Percentiles rank a stretch among this genome's conserved stretches.
These are phyloP conservation scores for Serendipita sp. DNA, from an alignment of 768 basidiomycete species.

Conservation along the genomic window DNA sequence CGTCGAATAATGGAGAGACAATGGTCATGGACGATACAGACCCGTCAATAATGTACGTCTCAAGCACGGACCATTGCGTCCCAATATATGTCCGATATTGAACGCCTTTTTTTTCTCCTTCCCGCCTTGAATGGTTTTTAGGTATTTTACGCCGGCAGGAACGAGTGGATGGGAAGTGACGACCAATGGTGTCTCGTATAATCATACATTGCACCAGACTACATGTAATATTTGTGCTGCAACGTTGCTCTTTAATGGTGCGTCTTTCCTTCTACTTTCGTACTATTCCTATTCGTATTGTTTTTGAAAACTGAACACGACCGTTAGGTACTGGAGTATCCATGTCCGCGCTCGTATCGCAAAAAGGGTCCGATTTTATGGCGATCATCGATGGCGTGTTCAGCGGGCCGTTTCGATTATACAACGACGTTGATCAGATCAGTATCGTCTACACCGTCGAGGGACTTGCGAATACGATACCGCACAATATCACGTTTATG, in stretches of 20 bases:
- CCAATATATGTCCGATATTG: too few species aligned
- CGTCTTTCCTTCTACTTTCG: background rate
- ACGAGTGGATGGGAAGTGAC: background rate
- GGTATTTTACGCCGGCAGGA: background rate
- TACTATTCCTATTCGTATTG: background rate
- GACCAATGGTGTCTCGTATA: background rate
- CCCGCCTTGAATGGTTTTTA: background rate
- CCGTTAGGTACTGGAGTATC: background rate
- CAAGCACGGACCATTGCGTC: background rate
- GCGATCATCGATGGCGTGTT: background rate
- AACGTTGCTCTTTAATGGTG: background rate
- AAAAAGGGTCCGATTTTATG: background rate
- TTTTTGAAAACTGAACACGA: too few species aligned
- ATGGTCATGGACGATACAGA: background rate
- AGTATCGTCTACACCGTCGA: background rate
- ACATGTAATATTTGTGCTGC: background rate
- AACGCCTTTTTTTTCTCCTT: too few species aligned
- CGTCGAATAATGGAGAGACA: slow-evolving; percentile 7
- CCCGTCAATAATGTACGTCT: background rate
- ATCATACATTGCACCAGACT: slow-evolving; percentile 1
- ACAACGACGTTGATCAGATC: background rate
- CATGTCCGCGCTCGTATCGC: background rate
- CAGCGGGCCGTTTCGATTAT: background rate
- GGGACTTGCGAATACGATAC: background rate
- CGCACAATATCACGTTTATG: slow-evolving; percentile 1